Conservation (phyloP, 495 filamentous ascomycete genomes). For the Umbilicaria muhlenbergii region DNA sequence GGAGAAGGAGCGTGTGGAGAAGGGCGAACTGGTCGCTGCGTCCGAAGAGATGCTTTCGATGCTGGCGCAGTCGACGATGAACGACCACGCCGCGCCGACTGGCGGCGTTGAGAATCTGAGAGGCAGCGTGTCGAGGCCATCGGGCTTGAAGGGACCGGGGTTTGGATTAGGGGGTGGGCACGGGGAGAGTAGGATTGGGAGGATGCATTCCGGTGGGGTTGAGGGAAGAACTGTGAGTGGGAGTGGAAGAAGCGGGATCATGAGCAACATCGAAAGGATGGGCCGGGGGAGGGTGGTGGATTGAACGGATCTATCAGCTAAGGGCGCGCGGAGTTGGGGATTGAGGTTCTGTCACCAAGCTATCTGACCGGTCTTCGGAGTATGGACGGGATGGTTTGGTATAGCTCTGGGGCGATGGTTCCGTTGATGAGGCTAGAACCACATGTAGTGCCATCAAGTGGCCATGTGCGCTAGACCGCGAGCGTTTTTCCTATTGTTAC, state of each 20-base stretch:
- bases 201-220: constrained; percentile 10
- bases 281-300: constrained; percentile 15
- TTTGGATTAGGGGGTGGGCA: background rate
- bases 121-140: constrained; percentile 18
- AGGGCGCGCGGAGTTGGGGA: background rate
- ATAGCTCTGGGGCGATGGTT: background rate
- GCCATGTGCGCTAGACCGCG: background rate
- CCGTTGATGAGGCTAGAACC: background rate
- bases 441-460: background rate
- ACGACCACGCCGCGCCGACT: background rate
- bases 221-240: constrained; percentile 12
- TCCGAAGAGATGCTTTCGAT: constrained; percentile 68
- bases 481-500: background rate
- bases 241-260: constrained; percentile 20
- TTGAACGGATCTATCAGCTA: background rate
- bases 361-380: too few species aligned
- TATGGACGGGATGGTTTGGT: too few species aligned
- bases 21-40: constrained; percentile 80
- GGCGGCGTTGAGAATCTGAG: constrained; percentile 19
- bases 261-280: constrained; percentile 33
- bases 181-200: constrained; percentile 24
- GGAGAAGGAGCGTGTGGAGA: constrained; percentile 73
- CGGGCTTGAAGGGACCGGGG: constrained; percentile 19
- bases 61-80: constrained; percentile 16
- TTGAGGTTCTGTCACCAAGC: background rate